Base-by-base conservation (phyloP, 768 basidiomycete genomes). In the Boletus insuetus region DNA sequence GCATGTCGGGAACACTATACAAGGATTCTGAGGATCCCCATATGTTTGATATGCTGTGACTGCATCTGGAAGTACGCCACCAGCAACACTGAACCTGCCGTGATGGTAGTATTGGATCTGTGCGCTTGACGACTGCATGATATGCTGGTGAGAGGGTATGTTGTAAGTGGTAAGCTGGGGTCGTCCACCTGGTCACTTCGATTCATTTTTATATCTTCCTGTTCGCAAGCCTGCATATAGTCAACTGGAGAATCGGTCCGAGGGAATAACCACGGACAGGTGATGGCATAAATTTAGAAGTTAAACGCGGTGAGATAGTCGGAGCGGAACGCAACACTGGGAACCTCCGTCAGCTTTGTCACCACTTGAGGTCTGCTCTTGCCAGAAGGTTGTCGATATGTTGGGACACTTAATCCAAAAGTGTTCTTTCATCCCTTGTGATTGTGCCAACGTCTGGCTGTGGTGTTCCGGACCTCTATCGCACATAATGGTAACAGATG, bases 111-210 rank as follows among this genome's bases (percentile, higher is more conserved):
- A 35, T 35, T 35, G 45, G 34, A 31, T 80, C 29, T 45, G 60
- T 42, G 48, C 60, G 31, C 56, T 55, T 12, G 39, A 37, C n/a
- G 61, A 20, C 49, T 58, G 29, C 61, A 59, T 62, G 17, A 46
- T 51, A 35, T 20, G 32, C 19, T 6, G 6, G 40, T 10, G 34
- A 35, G 34, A 35, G 14, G 34, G 34, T 35, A 35, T 13, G 34
- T 6, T 11, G 17, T 32, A 35, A 34, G 22, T 19, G 19, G 20
- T 40, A 17, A 40, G 24, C 24, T 59, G 50, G 26, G 12, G 14
- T 20, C 40, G 29, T 46, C 38, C 38, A 41, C 31, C 44, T n/a
- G 19, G 10, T 38, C 6, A 35, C 34, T 14, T 24, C 11, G n/a
- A 32, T 43, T 47, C 31, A 17, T 54, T 51, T 53, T 51, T 58